Evolutionary conservation across 495 filamentous ascomycete species (phyloP).

Genomic region (Paragyromitra xinjiangensis): DNA sequence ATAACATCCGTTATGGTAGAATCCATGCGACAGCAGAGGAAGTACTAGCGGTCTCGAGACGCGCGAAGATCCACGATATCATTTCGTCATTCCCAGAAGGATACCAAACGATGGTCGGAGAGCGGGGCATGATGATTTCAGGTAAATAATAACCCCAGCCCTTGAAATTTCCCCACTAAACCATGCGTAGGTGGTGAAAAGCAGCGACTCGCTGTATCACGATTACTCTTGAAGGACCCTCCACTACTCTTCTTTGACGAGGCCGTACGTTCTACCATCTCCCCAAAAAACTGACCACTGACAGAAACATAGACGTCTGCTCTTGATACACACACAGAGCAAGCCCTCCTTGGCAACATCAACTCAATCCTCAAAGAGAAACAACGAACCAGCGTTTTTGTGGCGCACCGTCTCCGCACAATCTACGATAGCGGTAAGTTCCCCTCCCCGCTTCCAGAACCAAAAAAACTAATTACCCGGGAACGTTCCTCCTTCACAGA

Average conservation of each 20-base stretch:
- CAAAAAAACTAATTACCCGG: neutral
- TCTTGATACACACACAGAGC: conserved; percentile 94
- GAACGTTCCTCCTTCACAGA: conserved; percentile 30
- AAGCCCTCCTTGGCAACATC: conserved; percentile 89
- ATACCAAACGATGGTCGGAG: conserved; percentile 91
- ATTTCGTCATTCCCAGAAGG: conserved; percentile 80
- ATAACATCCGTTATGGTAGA: conserved; percentile 96
- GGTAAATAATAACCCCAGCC: conserved; percentile 55
- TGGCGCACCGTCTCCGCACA: conserved; percentile 89
- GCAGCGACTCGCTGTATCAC: conserved; percentile 86
- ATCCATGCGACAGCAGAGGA: conserved; percentile 77
- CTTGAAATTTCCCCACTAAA: neutral
- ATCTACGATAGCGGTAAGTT: conserved; percentile 88
- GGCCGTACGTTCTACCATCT: conserved; percentile 67
- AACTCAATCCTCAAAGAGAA: conserved; percentile 93
- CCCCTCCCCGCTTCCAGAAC: conserved; percentile 10
- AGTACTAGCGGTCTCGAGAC: conserved; percentile 76
- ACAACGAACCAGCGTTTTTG: conserved; percentile 86
- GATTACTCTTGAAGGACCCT: conserved; percentile 89
- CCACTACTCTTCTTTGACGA: conserved; percentile 96
- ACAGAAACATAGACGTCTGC: conserved; percentile 73
- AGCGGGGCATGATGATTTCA: conserved; percentile 97
- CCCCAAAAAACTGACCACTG: conserved; percentile 1
- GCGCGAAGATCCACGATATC: conserved; percentile 85
- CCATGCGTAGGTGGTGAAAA: conserved; percentile 76